A percentile compares a stretch with the other conserved stretches of the same genome.
Evolutionary conservation across 2,329 filamentous ascomycete genomes (phyloP).

Genomic region (Aspergillus persii): DNA sequence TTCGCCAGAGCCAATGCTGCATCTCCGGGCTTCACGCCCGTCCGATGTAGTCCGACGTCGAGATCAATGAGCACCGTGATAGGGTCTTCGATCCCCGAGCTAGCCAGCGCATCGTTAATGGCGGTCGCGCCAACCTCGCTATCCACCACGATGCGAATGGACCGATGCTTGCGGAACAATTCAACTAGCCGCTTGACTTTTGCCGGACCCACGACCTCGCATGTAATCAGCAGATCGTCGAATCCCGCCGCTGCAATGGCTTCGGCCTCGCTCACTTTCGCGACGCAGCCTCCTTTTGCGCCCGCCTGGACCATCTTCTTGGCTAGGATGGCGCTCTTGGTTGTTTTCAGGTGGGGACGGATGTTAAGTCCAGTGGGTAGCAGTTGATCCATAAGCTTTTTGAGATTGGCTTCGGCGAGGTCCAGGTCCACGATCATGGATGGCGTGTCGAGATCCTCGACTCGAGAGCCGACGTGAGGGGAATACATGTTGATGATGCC

Average conservation of each 20-base stretch:
- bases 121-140: constrained; percentile 45
- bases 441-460: constrained; percentile 52
- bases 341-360: constrained; percentile 55
- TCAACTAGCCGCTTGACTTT: constrained; percentile 50
- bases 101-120: constrained; percentile 44
- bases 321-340: constrained; percentile 50
- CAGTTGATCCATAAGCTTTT: constrained; percentile 46
- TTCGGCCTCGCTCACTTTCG: constrained; percentile 51
- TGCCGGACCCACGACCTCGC: constrained; percentile 48
- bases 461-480: constrained; percentile 43
- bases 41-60: constrained; percentile 52
- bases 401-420: constrained; percentile 53
- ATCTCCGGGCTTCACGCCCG: constrained; percentile 46
- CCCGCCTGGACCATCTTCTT: constrained; percentile 46
- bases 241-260: constrained; percentile 46
- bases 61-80: constrained; percentile 49
- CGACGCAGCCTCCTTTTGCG: constrained; percentile 52
- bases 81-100: constrained; percentile 35
- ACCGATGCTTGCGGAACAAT: constrained; percentile 39
- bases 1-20: constrained; percentile 41
- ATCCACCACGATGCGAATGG: constrained; percentile 50
- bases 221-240: constrained; percentile 52
- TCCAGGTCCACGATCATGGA: constrained; percentile 57
- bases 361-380: constrained; percentile 47
- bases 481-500: constrained; percentile 32